Evolutionary conservation across 257 asterid species (phyloP).

Genomic region (Ligustrum vulgare): DNA sequence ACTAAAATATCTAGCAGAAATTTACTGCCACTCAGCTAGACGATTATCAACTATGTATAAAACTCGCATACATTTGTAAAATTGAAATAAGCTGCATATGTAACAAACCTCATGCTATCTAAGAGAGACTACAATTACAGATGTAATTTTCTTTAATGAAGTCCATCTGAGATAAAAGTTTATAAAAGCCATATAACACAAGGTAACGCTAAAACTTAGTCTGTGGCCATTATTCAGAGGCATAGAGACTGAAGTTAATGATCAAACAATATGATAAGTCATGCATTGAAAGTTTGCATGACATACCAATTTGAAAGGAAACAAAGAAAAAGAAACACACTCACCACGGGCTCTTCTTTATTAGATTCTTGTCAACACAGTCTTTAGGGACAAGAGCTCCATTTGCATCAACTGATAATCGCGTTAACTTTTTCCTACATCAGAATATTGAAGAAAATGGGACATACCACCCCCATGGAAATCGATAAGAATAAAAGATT

Average conservation of each 20-base stretch:
- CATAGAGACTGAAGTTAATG: constrained; percentile 5
- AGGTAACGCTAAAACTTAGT: constrained; percentile 4
- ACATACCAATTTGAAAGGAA: constrained; percentile 7
- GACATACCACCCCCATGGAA: constrained; percentile 4
- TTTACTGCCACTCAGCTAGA: neutral
- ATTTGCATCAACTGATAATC: constrained; percentile 90
- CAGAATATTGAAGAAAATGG: constrained; percentile 15
- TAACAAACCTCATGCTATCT: neutral
- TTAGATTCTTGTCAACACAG: constrained; percentile 64
- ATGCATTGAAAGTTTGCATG: neutral
- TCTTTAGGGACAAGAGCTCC: constrained; percentile 76
- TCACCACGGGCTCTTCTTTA: constrained; percentile 79
- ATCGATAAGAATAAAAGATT: constrained; percentile 11
- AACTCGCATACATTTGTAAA: neutral
- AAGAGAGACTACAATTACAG: neutral
- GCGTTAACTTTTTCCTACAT: constrained; percentile 71
- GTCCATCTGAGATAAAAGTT: neutral
- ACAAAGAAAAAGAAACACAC: constrained; percentile 17
- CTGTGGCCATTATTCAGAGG: neutral
- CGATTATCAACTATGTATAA: neutral
- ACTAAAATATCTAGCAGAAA: neutral
- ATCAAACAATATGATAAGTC: constrained; percentile 4
- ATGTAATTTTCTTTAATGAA: neutral
- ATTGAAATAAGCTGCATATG: neutral
- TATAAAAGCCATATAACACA: neutral